Conservation (phyloP, 2,329 filamentous ascomycete species). For the Elsinoe arachidis region DNA sequence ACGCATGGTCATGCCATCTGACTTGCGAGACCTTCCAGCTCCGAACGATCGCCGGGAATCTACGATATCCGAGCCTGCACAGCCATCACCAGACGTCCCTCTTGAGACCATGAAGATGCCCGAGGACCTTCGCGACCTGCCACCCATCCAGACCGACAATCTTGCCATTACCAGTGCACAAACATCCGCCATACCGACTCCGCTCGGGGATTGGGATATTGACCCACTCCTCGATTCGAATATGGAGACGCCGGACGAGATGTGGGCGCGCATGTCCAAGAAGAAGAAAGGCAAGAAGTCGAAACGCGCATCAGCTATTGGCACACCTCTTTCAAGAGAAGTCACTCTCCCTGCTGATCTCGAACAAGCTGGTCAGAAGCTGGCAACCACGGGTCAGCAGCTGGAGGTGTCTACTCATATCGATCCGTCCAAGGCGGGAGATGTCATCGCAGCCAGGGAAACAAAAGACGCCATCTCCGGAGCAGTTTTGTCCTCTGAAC, state of each 20-base stretch:
- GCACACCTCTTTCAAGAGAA: slow-evolving; percentile 1
- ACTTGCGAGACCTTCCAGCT: slow-evolving; percentile 1
- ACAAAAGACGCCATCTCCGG: too few relatives aligned
- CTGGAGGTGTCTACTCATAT: too few relatives aligned
- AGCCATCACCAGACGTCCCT: neutral
- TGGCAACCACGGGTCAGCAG: too few relatives aligned
- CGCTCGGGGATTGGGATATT: slow-evolving; percentile 11
- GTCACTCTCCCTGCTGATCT: neutral
- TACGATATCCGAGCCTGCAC: neutral
- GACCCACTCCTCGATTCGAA: slow-evolving; percentile 11
- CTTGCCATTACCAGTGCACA: neutral
- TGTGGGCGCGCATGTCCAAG: slow-evolving; percentile 12
- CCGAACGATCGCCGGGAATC: neutral
- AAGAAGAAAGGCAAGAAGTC: slow-evolving; percentile 14
- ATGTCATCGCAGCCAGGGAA: too few relatives aligned
- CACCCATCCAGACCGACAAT: neutral
- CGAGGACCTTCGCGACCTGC: slow-evolving; percentile 6
- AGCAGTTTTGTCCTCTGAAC: too few relatives aligned
- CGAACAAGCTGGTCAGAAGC: too few relatives aligned
- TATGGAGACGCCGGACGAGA: slow-evolving; percentile 8
- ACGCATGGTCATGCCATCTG: slow-evolving; percentile 9
- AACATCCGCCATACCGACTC: neutral
- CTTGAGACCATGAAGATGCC: slow-evolving; percentile 10
- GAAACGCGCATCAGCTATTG: neutral
- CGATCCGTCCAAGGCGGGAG: too few relatives aligned